These are phyloP conservation scores for Colletotrichum zoysiae DNA, from an alignment of 2,329 filamentous ascomycete species.

Conservation along the genomic window DNA sequence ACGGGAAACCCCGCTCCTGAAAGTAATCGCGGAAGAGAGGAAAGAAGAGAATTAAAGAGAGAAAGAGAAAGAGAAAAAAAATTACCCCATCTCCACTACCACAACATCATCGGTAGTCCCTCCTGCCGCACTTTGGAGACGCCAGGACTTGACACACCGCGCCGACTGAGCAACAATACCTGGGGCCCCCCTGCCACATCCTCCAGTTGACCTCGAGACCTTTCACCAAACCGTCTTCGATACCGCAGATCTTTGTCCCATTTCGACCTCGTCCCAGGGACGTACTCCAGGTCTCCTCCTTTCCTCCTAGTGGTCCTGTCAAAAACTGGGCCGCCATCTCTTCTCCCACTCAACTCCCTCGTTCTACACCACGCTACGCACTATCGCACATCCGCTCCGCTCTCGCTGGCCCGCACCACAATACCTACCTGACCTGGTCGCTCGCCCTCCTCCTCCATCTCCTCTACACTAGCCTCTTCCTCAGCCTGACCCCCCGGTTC, in stretches of 20 bases:
- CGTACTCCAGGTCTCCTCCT: slow-evolving; percentile 39
- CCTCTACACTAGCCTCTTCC: slow-evolving; percentile 41
- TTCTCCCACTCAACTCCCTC: slow-evolving; percentile 12
- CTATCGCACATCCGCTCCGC: slow-evolving; percentile 37
- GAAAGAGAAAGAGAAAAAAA: background rate
- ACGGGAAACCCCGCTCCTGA: slow-evolving; percentile 7
- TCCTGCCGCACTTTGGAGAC: slow-evolving; percentile 23
- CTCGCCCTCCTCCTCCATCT: slow-evolving; percentile 1
- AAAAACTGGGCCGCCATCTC: slow-evolving; percentile 40
- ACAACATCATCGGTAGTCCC: slow-evolving; percentile 15
- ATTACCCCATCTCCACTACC: background rate
- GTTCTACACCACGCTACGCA: slow-evolving; percentile 30
- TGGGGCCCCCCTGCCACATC: slow-evolving; percentile 35
- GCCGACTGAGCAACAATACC: slow-evolving; percentile 25
- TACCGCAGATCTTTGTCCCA: slow-evolving; percentile 38
- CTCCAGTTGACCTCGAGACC: slow-evolving; percentile 40
- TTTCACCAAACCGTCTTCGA: slow-evolving; percentile 36
- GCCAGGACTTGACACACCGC: slow-evolving; percentile 29
- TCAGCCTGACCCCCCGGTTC: slow-evolving; percentile 50
- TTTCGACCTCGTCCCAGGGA: slow-evolving; percentile 34
- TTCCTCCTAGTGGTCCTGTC: slow-evolving; percentile 38
- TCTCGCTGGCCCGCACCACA: slow-evolving; percentile 28
- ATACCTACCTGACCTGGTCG: slow-evolving; percentile 22
- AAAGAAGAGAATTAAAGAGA: background rate
- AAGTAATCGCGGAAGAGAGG: background rate